A percentile compares a stretch with the other conserved stretches of the same genome.
Evolutionary conservation across 202 grass and related monocot species (phyloP).

Genomic region (Hordeum pubiflorum): DNA sequence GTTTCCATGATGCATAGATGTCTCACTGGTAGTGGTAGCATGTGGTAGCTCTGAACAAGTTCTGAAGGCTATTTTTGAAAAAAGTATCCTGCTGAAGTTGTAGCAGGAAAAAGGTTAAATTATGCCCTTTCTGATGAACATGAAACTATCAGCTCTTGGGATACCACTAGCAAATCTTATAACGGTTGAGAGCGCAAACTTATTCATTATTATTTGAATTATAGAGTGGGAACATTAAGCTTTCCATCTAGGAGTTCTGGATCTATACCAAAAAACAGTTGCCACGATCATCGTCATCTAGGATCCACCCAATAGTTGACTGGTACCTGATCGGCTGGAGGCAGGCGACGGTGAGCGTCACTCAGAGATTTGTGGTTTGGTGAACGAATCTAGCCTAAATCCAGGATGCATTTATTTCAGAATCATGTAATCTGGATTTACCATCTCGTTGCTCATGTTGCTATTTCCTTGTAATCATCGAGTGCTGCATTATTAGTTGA

Average conservation of each 20-base stretch:
- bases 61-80: neutral
- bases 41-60: neutral
- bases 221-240: neutral
- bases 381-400: neutral
- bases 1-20: neutral
- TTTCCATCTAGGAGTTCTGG: neutral
- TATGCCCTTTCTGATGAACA: neutral
- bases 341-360: neutral
- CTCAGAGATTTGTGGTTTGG: neutral
- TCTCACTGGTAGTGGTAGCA: neutral
- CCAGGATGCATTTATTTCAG: neutral
- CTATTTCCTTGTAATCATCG: neutral
- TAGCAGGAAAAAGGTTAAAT: neutral
- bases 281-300: neutral
- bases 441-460: neutral
- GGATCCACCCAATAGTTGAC: neutral
- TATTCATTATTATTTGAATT: neutral
- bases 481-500: slow-evolving; percentile 2
- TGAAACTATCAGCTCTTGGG: neutral
- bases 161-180: neutral
- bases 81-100: neutral
- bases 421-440: neutral
- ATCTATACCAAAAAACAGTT: neutral
- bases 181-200: neutral
- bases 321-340: neutral